A percentile compares a stretch with the other conserved stretches of the same genome.
These are phyloP conservation scores for Pseudocercospora vitis DNA, from an alignment of 2,329 filamentous ascomycete species.

Conservation along the genomic window DNA sequence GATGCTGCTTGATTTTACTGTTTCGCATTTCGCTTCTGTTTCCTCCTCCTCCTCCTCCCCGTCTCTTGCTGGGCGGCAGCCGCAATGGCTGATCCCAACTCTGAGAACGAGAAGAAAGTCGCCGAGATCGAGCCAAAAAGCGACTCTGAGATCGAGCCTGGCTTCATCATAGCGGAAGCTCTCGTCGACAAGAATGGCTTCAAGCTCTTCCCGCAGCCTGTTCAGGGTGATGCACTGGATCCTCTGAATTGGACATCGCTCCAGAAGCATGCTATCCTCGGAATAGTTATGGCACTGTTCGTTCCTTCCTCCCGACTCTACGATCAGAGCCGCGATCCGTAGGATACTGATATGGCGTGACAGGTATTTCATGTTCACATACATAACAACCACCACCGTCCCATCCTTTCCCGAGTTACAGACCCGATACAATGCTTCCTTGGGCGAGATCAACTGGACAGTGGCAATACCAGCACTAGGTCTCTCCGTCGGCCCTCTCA, in stretches of 20 bases:
- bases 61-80: background rate
- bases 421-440: slow-evolving; percentile 18
- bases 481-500: slow-evolving; percentile 16
- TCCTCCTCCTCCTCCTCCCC: background rate
- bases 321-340: too few species aligned
- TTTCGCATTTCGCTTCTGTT: background rate
- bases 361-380: slow-evolving; percentile 27
- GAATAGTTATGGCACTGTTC: slow-evolving; percentile 20
- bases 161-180: slow-evolving; percentile 13
- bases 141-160: slow-evolving; percentile 14
- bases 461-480: slow-evolving; percentile 25
- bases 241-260: slow-evolving; percentile 23
- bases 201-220: slow-evolving; percentile 19
- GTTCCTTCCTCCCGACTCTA: too few species aligned
- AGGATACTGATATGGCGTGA: too few species aligned
- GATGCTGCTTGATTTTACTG: too few species aligned
- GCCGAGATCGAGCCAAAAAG: slow-evolving; percentile 1
- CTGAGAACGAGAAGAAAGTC: slow-evolving; percentile 21
- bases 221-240: slow-evolving; percentile 20
- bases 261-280: slow-evolving; percentile 19
- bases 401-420: slow-evolving; percentile 22
- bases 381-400: slow-evolving; percentile 25
- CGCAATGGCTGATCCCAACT: slow-evolving; percentile 11
- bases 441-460: slow-evolving; percentile 26
- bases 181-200: slow-evolving; percentile 23